phyloP scores from a whole-genome alignment of 2,329 filamentous ascomycete genomes.

The Fusarium odoratissimum region DNA sequence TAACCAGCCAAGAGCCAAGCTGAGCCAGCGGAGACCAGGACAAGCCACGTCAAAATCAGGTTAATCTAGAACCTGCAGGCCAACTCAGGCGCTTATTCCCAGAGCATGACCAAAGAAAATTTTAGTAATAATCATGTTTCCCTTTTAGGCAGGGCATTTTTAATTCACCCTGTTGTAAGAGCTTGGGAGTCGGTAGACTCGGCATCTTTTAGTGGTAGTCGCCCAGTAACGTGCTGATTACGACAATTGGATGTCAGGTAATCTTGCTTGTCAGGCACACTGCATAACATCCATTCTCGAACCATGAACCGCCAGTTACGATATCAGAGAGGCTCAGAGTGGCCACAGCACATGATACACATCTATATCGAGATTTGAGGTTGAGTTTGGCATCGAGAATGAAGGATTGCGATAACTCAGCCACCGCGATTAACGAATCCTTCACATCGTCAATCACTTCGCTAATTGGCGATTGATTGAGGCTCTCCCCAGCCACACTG shows the following conservation, averaged over 20 bases:
- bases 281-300: slow-evolving; percentile 1
- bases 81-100: slow-evolving; percentile 7
- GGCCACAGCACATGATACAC: not conserved
- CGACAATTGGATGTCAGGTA: slow-evolving; percentile 34
- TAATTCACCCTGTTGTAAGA: slow-evolving; percentile 16
- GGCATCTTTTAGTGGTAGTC: slow-evolving; percentile 25
- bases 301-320: not conserved
- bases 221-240: slow-evolving; percentile 24
- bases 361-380: slow-evolving; percentile 27
- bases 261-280: slow-evolving; percentile 26
- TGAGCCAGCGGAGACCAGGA: slow-evolving; percentile 9
- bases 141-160: slow-evolving; percentile 11
- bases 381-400: not conserved
- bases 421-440: slow-evolving; percentile 27
- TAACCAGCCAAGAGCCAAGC: slow-evolving; percentile 22
- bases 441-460: slow-evolving; percentile 11
- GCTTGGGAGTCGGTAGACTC: slow-evolving; percentile 36
- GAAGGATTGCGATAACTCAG: slow-evolving; percentile 17
- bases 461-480: slow-evolving; percentile 22
- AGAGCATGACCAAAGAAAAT: slow-evolving; percentile 1
- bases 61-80: slow-evolving; percentile 8
- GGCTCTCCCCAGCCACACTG: slow-evolving; percentile 22
- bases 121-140: slow-evolving; percentile 20
- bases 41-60: slow-evolving; percentile 28
- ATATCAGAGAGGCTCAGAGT: slow-evolving; percentile 19